Evolutionary conservation across 2,329 filamentous ascomycete species (phyloP).

Genomic region (Diaporthe vaccinii): DNA sequence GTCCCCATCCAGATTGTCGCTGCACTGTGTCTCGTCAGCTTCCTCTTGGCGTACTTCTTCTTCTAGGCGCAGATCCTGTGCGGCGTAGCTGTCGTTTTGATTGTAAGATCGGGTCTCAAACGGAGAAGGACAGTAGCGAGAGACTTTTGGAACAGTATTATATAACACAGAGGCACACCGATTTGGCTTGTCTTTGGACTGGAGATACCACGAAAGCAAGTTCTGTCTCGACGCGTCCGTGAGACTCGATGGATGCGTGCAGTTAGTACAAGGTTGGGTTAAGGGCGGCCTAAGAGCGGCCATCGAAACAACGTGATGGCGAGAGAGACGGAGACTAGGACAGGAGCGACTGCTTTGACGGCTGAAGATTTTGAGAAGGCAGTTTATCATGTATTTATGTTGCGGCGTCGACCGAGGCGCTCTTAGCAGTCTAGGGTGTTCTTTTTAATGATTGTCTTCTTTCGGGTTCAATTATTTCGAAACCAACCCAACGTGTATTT

Average conservation of each 20-base stretch:
- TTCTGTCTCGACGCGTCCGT: background rate
- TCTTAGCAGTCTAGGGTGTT: slow-evolving; percentile 20
- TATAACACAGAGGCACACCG: background rate
- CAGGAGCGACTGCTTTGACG: slow-evolving; percentile 3
- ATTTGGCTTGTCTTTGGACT: slow-evolving; percentile 16
- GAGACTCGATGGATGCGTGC: background rate
- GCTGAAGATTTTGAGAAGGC: slow-evolving; percentile 9
- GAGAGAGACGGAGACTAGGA: background rate
- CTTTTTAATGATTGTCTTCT: slow-evolving; percentile 25
- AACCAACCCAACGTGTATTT: background rate
- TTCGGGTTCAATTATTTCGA: background rate
- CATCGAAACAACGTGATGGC: slow-evolving; percentile 3
- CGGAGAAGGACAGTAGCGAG: background rate
- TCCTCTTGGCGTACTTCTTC: slow-evolving; percentile 95
- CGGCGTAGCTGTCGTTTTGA: slow-evolving; percentile 7
- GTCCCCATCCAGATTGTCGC: slow-evolving; percentile 91
- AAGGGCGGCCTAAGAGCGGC: too few relatives aligned
- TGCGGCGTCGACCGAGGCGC: slow-evolving; percentile 11
- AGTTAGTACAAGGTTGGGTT: background rate
- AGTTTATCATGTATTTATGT: slow-evolving; percentile 30
- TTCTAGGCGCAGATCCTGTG: slow-evolving; percentile 71
- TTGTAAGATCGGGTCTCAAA: background rate
- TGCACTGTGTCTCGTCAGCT: slow-evolving; percentile 86
- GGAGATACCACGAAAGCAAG: slow-evolving; percentile 34
- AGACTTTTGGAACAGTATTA: background rate